Conservation (phyloP, 2,329 filamentous ascomycete genomes). For the Pseudocercospora ulei region DNA sequence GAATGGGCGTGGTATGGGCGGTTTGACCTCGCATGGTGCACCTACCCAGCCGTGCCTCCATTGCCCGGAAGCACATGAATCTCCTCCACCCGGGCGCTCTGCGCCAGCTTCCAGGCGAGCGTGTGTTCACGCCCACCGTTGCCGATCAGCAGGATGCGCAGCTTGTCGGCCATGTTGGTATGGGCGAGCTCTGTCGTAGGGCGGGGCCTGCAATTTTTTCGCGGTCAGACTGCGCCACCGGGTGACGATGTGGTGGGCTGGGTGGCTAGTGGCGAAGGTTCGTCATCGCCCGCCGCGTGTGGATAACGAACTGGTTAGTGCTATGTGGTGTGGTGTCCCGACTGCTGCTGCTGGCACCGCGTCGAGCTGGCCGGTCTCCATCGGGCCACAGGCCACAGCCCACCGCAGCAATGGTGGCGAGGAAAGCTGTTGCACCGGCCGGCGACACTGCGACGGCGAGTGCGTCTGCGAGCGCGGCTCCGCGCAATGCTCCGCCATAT, state of each 20-base stretch:
- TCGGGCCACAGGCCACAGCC: too few species aligned
- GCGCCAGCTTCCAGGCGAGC: conserved; percentile 83
- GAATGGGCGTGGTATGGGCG: conserved; percentile 5
- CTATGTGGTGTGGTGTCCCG: too few species aligned
- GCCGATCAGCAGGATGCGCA: conserved; percentile 75
- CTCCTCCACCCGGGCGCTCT: conserved; percentile 66
- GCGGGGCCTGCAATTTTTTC: neutral
- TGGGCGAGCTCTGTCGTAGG: conserved; percentile 13
- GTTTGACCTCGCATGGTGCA: conserved; percentile 15
- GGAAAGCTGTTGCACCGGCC: conserved; percentile 36
- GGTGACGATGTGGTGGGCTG: too few species aligned
- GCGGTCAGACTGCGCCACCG: too few species aligned
- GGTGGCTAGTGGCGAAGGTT: too few species aligned
- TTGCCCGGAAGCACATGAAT: conserved; percentile 68
- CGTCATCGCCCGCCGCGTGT: too few species aligned
- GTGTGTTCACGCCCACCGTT: conserved; percentile 93
- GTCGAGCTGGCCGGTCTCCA: too few species aligned
- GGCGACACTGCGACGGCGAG: conserved; percentile 37
- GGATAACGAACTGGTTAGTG: too few species aligned
- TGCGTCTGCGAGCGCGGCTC: conserved; percentile 14
- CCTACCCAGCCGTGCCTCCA: conserved; percentile 61
- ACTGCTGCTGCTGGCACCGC: too few species aligned
- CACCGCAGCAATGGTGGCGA: conserved; percentile 38
- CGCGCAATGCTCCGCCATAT: conserved; percentile 39
- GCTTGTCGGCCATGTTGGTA: conserved; percentile 25